Percentiles rank a stretch among this genome's conserved stretches.
These are phyloP conservation scores for Nicotiana tomentosiformis DNA, from an alignment of 257 asterid genomes.

Conservation along the genomic window DNA sequence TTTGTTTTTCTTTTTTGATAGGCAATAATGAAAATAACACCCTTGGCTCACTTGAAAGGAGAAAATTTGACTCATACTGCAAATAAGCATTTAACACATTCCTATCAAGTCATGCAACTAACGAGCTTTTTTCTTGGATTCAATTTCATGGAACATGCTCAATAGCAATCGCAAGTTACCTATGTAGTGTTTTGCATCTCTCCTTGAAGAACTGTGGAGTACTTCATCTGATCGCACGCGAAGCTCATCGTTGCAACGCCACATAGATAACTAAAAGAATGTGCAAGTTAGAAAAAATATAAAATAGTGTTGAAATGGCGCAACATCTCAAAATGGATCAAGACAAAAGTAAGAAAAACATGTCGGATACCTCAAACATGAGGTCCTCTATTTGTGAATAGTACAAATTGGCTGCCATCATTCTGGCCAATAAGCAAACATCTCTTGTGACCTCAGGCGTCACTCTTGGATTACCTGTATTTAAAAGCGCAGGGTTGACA, in stretches of 20 bases:
- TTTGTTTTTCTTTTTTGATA: background rate
- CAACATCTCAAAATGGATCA: background rate
- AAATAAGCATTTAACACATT: background rate
- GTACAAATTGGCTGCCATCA: slow-evolving; percentile 66
- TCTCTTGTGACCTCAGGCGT: slow-evolving; percentile 53
- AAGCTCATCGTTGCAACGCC: slow-evolving; percentile 51
- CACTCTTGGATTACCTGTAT: slow-evolving; percentile 46
- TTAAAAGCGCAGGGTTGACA: background rate
- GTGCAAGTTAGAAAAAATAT: background rate
- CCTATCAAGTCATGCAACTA: background rate
- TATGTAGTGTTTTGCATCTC: slow-evolving; percentile 44
- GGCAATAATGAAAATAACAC: background rate
- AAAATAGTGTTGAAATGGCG: background rate
- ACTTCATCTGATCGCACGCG: slow-evolving; percentile 29
- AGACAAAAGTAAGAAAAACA: background rate
- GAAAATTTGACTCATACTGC: background rate
- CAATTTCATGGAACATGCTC: background rate
- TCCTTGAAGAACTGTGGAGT: slow-evolving; percentile 29
- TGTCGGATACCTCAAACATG: slow-evolving; percentile 75
- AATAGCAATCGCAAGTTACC: slow-evolving; percentile 16
- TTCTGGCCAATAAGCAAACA: slow-evolving; percentile 47
- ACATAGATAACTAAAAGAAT: slow-evolving; percentile 36
- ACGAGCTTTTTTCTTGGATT: background rate
- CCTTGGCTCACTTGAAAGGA: background rate
- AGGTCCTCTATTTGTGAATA: slow-evolving; percentile 90